A percentile compares a stretch with the other conserved stretches of the same genome.
Conservation (phyloP, 2,329 filamentous ascomycete species). For the Malbranchea cinnamomea region DNA sequence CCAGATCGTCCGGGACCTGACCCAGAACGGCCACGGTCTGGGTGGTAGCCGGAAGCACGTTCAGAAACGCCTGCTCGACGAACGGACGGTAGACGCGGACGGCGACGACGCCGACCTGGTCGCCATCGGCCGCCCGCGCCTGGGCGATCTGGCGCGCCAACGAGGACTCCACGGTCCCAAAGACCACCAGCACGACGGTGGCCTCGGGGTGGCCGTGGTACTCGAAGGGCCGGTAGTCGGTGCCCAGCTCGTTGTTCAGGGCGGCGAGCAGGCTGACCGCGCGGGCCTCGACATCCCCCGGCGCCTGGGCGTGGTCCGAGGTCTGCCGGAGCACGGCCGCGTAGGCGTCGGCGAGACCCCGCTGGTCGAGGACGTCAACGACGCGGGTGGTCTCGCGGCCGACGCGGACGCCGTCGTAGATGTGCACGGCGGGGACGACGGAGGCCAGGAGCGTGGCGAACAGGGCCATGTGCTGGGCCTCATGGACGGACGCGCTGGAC, state of each 20-base stretch:
- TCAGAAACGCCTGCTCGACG: conserved; percentile 83
- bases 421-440: conserved; percentile 68
- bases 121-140: conserved; percentile 55
- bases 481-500: conserved; percentile 71
- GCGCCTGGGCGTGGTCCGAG: too few species aligned
- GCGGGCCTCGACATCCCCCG: conserved; percentile 58
- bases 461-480: conserved; percentile 91
- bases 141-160: conserved; percentile 67
- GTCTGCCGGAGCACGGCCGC: conserved; percentile 45
- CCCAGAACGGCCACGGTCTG: conserved; percentile 72
- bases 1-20: conserved; percentile 61
- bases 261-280: conserved; percentile 53
- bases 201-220: conserved; percentile 73
- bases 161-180: conserved; percentile 82
- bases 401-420: conserved; percentile 75
- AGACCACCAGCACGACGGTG: conserved; percentile 74
- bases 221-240: conserved; percentile 84
- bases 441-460: conserved; percentile 68
- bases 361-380: conserved; percentile 64
- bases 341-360: conserved; percentile 54
- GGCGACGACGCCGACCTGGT: conserved; percentile 73
- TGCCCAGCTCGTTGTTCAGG: conserved; percentile 84
- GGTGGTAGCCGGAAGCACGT: conserved; percentile 59
- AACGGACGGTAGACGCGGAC: conserved; percentile 93
- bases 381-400: conserved; percentile 70